Percentiles rank a stretch among this genome's conserved stretches.
These are phyloP conservation scores for Phaseolus coccineus DNA, from an alignment of 331 rosid species.

Conservation along the genomic window DNA sequence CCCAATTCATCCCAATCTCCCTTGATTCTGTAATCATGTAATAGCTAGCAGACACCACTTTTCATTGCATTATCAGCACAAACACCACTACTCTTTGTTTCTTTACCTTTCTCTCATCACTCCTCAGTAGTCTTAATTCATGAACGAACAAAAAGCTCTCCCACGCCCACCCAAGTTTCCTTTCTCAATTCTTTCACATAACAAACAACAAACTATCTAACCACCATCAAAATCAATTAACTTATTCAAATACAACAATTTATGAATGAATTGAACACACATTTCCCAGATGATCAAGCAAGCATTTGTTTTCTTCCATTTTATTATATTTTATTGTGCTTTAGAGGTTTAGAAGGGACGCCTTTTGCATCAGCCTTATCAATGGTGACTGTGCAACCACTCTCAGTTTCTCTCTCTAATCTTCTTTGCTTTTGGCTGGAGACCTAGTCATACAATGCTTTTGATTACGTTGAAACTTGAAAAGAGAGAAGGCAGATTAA, in stretches of 20 bases:
- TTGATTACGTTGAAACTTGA: constrained; percentile 54
- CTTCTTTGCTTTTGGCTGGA: constrained; percentile 60
- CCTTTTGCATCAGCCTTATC: constrained; percentile 53
- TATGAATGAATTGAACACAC: background rate
- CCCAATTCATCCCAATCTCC: constrained; percentile 37
- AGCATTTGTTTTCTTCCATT: background rate
- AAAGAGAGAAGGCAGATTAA: constrained; percentile 38
- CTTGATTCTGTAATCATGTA: constrained; percentile 11
- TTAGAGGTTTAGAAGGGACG: constrained; percentile 22
- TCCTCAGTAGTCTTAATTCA: background rate
- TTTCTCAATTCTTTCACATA: background rate
- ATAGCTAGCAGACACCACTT: constrained; percentile 28
- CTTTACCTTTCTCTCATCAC: background rate
- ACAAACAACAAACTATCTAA: constrained; percentile 15
- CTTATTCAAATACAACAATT: background rate
- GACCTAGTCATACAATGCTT: constrained; percentile 66
- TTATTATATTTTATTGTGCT: background rate
- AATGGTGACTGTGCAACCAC: constrained; percentile 48
- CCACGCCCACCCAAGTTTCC: background rate
- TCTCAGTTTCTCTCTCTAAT: constrained; percentile 24
- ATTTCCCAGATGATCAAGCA: background rate
- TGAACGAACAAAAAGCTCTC: background rate
- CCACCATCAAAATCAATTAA: background rate
- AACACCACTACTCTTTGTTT: background rate
- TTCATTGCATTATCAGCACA: background rate